These are phyloP conservation scores for Entomortierella beljakovae DNA, from an alignment of 192 early-diverging fungal species.

Conservation along the genomic window DNA sequence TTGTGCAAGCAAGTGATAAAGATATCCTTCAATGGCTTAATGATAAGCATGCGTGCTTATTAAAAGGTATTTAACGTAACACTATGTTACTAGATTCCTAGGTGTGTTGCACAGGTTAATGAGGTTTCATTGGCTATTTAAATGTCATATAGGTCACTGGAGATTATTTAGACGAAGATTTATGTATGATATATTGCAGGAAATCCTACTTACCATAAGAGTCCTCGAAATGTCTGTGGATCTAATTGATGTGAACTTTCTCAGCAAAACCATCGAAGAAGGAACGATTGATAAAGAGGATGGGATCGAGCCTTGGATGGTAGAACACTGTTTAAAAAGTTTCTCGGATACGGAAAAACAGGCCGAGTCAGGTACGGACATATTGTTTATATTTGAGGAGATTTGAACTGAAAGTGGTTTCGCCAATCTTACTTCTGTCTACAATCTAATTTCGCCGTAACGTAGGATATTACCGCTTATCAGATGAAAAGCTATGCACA, in stretches of 20 bases:
- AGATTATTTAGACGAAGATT: constrained; percentile 35
- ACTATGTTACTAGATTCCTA: too few species aligned
- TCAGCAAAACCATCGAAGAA: constrained; percentile 20
- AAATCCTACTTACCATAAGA: constrained; percentile 29
- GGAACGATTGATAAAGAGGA: constrained; percentile 3
- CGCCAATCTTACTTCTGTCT: neutral
- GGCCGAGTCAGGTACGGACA: constrained; percentile 1
- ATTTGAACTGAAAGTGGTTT: neutral
- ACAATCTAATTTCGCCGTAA: neutral
- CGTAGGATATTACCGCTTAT: constrained; percentile 19
- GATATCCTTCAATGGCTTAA: constrained; percentile 57
- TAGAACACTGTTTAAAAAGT: constrained; percentile 33
- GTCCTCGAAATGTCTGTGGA: constrained; percentile 21
- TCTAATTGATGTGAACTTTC: neutral
- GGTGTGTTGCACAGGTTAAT: too few species aligned
- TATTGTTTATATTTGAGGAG: neutral
- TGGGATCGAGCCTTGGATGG: constrained; percentile 44
- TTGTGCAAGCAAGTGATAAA: constrained; percentile 61
- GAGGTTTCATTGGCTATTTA: too few species aligned
- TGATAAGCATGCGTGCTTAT: constrained; percentile 37
- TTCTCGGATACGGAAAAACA: constrained; percentile 20
- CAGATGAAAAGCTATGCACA: constrained; percentile 13
- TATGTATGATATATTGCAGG: constrained; percentile 47
- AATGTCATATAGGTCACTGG: constrained; percentile 27
- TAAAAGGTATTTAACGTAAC: constrained; percentile 15